A percentile compares a stretch with the other conserved stretches of the same genome.
Evolutionary conservation across 768 basidiomycete species (phyloP).

Genomic region (Dacryopinax spathularia): DNA sequence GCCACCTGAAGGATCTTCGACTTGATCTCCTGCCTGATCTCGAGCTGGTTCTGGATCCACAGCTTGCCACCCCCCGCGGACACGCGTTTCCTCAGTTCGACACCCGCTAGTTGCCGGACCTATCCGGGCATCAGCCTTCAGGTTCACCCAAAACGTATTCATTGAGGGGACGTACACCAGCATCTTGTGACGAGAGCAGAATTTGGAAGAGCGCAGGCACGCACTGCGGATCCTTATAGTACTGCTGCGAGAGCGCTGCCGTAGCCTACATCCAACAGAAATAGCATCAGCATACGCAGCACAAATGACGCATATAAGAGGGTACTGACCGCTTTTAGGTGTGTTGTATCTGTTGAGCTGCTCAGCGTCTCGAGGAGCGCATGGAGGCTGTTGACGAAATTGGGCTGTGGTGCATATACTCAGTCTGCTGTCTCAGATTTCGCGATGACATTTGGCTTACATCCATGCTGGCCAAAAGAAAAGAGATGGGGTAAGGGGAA

Average conservation of each 20-base stretch:
- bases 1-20: constrained; percentile 62
- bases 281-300: neutral
- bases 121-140: too few relatives aligned
- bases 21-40: constrained; percentile 73
- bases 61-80: constrained; percentile 60
- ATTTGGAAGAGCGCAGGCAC: constrained; percentile 84
- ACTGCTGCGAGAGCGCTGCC: constrained; percentile 76
- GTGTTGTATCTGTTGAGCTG: neutral
- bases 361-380: neutral
- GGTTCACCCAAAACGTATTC: neutral
- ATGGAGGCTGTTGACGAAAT: neutral
- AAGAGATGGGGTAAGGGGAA: neutral
- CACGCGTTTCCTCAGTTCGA: constrained; percentile 91
- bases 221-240: constrained; percentile 80
- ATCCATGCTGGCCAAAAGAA: neutral
- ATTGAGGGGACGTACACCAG: constrained; percentile 46
- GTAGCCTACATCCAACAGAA: constrained; percentile 52
- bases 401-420: neutral
- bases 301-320: neutral
- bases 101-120: constrained; percentile 94
- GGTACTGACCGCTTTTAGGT: neutral
- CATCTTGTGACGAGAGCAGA: constrained; percentile 69
- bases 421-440: neutral
- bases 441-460: neutral
- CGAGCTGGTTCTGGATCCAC: constrained; percentile 59